Conservation (phyloP, 176 grass and related monocot genomes). For the Lolium perenne region DNA sequence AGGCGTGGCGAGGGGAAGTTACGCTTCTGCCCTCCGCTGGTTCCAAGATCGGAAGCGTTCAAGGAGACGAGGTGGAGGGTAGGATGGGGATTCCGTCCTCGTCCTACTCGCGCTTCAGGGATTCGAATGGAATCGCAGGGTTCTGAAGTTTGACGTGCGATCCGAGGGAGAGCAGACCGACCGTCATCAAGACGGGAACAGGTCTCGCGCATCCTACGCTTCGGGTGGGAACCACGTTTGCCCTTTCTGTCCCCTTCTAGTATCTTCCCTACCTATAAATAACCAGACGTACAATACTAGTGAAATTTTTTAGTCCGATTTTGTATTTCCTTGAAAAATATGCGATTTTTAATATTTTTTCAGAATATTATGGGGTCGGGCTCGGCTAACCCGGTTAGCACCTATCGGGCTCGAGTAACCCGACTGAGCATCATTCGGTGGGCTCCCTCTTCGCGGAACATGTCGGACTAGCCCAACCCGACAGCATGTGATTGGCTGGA, state of each 20-base stretch:
- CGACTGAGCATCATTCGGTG: no score
- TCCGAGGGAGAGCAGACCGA: not conserved
- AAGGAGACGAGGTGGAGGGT: not conserved
- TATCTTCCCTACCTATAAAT: not conserved
- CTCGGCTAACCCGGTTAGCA: no score
- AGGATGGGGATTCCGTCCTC: not conserved
- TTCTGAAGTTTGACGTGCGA: not conserved
- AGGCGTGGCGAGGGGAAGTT: not conserved
- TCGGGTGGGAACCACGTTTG: not conserved
- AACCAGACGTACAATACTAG: no score
- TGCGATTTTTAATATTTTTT: no score
- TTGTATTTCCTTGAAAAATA: no score
- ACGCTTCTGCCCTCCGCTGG: not conserved
- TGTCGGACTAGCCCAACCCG: no score
- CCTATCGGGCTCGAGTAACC: no score
- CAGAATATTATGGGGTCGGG: no score
- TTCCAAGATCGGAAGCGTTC: no score
- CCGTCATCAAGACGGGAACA: constrained; percentile 20
- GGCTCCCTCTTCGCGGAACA: no score
- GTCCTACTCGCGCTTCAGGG: not conserved
- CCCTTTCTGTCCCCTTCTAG: not conserved
- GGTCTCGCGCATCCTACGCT: not conserved
- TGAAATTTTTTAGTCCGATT: no score
- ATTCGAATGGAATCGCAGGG: not conserved
- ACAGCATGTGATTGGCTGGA: no score